Evolutionary conservation across 2,329 filamentous ascomycete genomes (phyloP), one percentile per base, ranked within the genome.

Genomic region (Penicillium sp.): DNA sequence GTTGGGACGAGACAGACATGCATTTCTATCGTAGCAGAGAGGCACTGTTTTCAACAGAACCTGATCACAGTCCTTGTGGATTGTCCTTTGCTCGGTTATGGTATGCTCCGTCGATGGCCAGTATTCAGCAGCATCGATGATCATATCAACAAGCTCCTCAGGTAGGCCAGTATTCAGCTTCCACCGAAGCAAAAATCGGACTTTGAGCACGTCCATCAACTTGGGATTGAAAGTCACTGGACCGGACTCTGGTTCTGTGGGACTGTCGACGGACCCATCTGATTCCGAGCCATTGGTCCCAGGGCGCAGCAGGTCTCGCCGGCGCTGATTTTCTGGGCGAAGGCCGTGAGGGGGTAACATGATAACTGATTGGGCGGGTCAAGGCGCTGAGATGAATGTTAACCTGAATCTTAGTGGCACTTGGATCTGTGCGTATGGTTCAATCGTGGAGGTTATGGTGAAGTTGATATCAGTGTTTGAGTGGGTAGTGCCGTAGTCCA

Each of bases 111-210:
- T 53, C 8, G 68, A 71, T 1, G 67, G 59, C 69, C 69, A 72
- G 48, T 72, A 71, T 48, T 72, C 73, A 1, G 72, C 73, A 27
- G 62, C 63, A 55, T 75, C 73, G 32, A 75, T 51, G 40, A 75
- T 75, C 56, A 72, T 58, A 62, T 75, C 73, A 24, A 74, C 61
- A 31, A 75, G 62, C 46, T 75, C 73, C n/a, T 58, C 53, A 0
- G 73, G 73, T 1, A 75, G 54, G 9, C 63, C 58, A 16, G 55
- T 58, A 4, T 47, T 36, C 7, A 60, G 49, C 54, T 66, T 71
- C 64, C 65, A 68, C 42, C 62, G 64, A 22, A 75, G 54, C 0
- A 74, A 31, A 56, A 66, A 57, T 27, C 71, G 66, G 2, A 70
- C 66, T 48, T 68, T 64, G 16, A 72, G 58, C 9, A 72, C 72